phyloP scores from a whole-genome alignment of 208 protist species.

The Leishmania lainsoni region DNA sequence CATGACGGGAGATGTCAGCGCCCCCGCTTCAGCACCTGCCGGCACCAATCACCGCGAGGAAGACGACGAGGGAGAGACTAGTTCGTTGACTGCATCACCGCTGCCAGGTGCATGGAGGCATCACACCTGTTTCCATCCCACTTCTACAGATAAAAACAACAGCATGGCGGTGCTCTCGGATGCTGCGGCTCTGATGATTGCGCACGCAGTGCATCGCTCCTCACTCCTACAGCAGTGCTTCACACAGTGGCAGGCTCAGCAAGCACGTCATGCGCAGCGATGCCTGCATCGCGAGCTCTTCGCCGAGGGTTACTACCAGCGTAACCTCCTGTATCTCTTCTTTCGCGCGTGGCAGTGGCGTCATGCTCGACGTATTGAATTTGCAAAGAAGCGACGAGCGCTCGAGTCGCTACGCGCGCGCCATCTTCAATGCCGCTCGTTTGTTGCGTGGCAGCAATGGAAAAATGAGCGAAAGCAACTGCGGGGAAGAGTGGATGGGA shows the following conservation, averaged over 20 bases:
- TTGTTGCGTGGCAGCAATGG: slow-evolving; percentile 15
- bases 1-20: background rate
- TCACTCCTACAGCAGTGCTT: slow-evolving; percentile 24
- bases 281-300: slow-evolving; percentile 27
- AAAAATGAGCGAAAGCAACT: background rate
- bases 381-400: background rate
- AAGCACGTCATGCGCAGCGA: background rate
- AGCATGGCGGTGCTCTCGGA: slow-evolving; percentile 19
- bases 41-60: background rate
- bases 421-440: background rate
- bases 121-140: slow-evolving; percentile 6
- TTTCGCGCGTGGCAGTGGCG: slow-evolving; percentile 75
- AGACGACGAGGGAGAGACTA: background rate
- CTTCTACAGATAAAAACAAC: background rate
- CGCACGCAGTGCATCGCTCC: slow-evolving; percentile 39
- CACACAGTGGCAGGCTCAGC: slow-evolving; percentile 25
- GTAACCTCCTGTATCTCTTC: slow-evolving; percentile 42
- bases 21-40: background rate
- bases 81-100: background rate
- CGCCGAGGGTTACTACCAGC: slow-evolving; percentile 40
- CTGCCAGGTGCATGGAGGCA: slow-evolving; percentile 14
- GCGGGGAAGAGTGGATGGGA: background rate
- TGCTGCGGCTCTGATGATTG: slow-evolving; percentile 36
- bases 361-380: background rate
- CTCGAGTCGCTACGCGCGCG: background rate